Conservation (phyloP, 2,329 filamentous ascomycete genomes). For the Ceratocystis cubensis region DNA sequence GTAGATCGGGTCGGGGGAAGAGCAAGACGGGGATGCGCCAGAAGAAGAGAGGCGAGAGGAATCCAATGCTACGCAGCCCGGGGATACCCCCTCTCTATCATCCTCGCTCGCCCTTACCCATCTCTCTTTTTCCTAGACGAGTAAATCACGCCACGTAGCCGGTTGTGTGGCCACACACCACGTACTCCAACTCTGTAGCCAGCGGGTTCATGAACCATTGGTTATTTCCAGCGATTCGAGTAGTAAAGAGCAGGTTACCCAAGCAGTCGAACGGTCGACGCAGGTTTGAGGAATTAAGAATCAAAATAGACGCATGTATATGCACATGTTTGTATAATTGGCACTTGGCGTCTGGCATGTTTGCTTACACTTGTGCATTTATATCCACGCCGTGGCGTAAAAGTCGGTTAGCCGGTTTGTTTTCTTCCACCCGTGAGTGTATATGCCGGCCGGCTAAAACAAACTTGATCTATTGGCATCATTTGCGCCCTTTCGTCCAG, state of each 20-base stretch:
- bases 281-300: no score
- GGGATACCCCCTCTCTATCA: not conserved
- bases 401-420: not conserved
- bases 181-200: not conserved
- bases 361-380: not conserved
- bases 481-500: not conserved
- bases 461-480: not conserved
- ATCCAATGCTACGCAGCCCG: no score
- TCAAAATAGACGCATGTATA: not conserved
- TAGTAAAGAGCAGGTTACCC: no score
- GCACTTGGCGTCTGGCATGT: no score
- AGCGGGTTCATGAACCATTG: no score
- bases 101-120: not conserved
- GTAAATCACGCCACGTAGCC: slow-evolving; percentile 1
- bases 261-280: no score
- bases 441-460: not conserved
- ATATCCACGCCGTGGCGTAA: no score
- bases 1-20: not conserved
- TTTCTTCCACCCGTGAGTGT: not conserved
- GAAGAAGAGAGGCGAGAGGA: no score
- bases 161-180: not conserved
- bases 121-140: not conserved
- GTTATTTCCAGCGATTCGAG: no score
- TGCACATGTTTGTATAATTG: not conserved
- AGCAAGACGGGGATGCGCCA: no score